Evolutionary conservation across 1,139 yeast genomes (phyloP), one percentile per base, ranked within the genome.

Genomic region (Zygoascus sp.): DNA sequence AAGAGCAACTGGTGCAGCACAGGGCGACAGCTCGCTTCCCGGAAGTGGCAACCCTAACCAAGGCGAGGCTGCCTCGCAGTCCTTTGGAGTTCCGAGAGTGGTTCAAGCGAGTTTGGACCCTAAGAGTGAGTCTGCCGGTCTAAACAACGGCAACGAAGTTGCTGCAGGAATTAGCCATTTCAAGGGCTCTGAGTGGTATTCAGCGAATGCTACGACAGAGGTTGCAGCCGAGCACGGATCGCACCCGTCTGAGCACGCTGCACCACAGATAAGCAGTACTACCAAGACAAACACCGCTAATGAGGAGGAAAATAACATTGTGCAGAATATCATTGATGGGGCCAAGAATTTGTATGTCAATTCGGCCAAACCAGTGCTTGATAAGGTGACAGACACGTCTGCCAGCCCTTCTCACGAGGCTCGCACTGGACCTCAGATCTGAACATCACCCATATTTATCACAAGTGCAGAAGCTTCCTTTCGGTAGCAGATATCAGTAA

Each of bases 251-350:
- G n/a, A n/a, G n/a, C n/a, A n/a, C n/a, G n/a, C n/a, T n/a, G n/a
- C n/a, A n/a, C n/a, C n/a, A n/a, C n/a, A n/a, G n/a, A n/a, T n/a
- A n/a, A 16, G 25, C 7, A n/a, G 25, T 16, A 23, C 41, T 2
- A 13, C 16, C 11, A 16, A 2, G 3, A 41, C 45, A 23, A 42
- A 42, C 19, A 37, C 32, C 9, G 7, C 19, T 16, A 40, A 35
- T 32, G 32, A 44, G 23, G 44, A 32, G 25, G 40, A 43, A 9
- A 32, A 20, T 23, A 7, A 7, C 28, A 32, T 32, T 2, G 28
- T 27, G n/a, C 44, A 34, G 17, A 19, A 13, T 20, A 17, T 34
- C 13, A 27, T 32, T 15, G 38, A 23, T 32, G 39, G 44, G 10
- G 32, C 22, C 25, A 23, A 21, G 23, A 32, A 16, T 11, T 7